Evolutionary conservation across 768 basidiomycete genomes (phyloP).

Genomic region (Amanita subjunquillea): DNA sequence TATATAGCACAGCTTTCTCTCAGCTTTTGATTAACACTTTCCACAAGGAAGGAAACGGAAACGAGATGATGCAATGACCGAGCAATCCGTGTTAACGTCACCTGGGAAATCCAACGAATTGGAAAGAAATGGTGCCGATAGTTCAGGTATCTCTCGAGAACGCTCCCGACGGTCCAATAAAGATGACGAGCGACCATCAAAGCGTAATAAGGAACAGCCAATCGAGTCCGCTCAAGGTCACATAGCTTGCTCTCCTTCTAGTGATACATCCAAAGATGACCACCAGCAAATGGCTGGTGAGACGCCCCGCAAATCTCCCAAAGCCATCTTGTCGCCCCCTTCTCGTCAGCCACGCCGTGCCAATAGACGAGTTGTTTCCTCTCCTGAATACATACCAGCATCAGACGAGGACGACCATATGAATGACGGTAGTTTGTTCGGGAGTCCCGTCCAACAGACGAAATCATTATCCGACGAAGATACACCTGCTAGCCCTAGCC

Average conservation of each 20-base stretch:
- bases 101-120: not conserved
- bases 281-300: not conserved
- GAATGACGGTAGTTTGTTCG: constrained; percentile 1
- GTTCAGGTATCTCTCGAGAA: not conserved
- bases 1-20: not conserved
- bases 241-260: not conserved
- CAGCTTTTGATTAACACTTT: not conserved
- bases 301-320: not conserved
- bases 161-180: not conserved
- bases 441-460: not conserved
- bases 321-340: not conserved
- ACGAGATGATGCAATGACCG: not conserved
- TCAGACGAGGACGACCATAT: constrained; percentile 26
- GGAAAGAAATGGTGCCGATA: not conserved
- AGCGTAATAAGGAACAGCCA: not conserved
- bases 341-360: constrained; percentile 1
- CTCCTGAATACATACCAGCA: constrained; percentile 19
- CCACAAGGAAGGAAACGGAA: constrained; percentile 12
- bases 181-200: not conserved
- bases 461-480: constrained; percentile 6
- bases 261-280: not conserved
- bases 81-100: not conserved
- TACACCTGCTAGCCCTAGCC: not conserved
- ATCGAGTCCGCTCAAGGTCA: not conserved
- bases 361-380: not conserved